Evolutionary conservation across 169 alveolate genomes (phyloP).

Genomic region (Cryptosporidium xiaoi): DNA sequence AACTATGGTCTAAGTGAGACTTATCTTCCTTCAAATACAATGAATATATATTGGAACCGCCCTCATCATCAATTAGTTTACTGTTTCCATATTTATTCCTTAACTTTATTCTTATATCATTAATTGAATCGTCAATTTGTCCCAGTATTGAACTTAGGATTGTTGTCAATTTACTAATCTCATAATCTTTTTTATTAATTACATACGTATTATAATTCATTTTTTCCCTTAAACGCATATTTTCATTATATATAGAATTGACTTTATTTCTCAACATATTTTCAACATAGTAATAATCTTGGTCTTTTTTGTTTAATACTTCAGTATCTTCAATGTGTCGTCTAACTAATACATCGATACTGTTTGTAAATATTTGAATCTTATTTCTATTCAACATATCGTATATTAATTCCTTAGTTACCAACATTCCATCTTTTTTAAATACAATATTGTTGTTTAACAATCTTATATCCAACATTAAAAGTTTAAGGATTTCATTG

Average conservation of each 20-base stretch:
- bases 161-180: slow-evolving; percentile 29
- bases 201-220: neutral
- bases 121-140: slow-evolving; percentile 58
- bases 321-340: slow-evolving; percentile 51
- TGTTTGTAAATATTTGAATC: slow-evolving; percentile 15
- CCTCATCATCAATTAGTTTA: slow-evolving; percentile 1
- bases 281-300: slow-evolving; percentile 58
- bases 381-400: slow-evolving; percentile 64
- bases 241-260: slow-evolving; percentile 44
- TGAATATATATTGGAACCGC: neutral
- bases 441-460: slow-evolving; percentile 6
- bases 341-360: slow-evolving; percentile 17
- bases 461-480: slow-evolving; percentile 35
- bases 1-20: too few relatives aligned
- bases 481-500: slow-evolving; percentile 25
- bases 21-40: too few relatives aligned
- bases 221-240: slow-evolving; percentile 10
- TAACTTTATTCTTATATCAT: slow-evolving; percentile 29
- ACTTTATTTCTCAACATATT: slow-evolving; percentile 46
- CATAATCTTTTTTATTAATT: slow-evolving; percentile 46
- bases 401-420: slow-evolving; percentile 10
- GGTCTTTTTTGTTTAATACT: slow-evolving; percentile 50
- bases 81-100: slow-evolving; percentile 35
- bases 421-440: slow-evolving; percentile 11
- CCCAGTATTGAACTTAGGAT: slow-evolving; percentile 28